These are phyloP conservation scores for Coprinopsis sp. DNA, from an alignment of 768 basidiomycete genomes.

Conservation along the genomic window DNA sequence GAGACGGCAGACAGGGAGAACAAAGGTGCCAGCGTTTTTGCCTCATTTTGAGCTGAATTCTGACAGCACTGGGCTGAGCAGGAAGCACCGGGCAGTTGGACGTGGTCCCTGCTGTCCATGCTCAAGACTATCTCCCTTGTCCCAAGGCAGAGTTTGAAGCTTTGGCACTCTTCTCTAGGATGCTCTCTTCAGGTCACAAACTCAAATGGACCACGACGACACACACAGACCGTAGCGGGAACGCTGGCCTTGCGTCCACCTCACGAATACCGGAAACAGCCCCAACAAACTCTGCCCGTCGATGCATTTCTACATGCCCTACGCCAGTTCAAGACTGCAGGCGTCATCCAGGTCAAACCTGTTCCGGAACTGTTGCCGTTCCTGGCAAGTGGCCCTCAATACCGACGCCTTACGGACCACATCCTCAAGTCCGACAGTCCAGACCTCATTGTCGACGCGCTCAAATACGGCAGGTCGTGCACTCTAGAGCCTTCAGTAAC, in stretches of 20 bases:
- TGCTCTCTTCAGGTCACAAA: constrained; percentile 9
- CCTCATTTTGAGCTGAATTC: not conserved
- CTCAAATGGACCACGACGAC: not conserved
- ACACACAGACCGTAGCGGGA: too few relatives aligned
- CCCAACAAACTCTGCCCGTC: too few relatives aligned
- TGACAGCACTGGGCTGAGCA: not conserved
- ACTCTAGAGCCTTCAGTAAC: too few relatives aligned
- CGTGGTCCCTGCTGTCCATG: constrained; percentile 59
- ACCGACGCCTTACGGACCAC: too few relatives aligned
- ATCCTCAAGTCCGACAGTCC: too few relatives aligned
- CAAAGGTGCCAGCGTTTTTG: constrained; percentile 4
- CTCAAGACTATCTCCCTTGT: constrained; percentile 57
- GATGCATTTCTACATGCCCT: not conserved
- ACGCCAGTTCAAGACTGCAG: not conserved
- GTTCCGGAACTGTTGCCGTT: not conserved
- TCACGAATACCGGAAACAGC: not conserved
- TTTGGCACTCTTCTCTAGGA: constrained; percentile 24
- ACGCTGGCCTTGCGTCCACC: too few relatives aligned
- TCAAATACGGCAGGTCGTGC: too few relatives aligned
- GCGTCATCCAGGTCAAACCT: not conserved
- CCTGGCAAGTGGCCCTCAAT: too few relatives aligned
- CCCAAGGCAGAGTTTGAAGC: constrained; percentile 50
- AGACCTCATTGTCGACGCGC: too few relatives aligned
- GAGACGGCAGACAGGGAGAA: too few relatives aligned
- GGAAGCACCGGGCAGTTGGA: constrained; percentile 18